Base-by-base conservation (phyloP, 164 flowering plant genomes). In the Taxillus chinensis region DNA sequence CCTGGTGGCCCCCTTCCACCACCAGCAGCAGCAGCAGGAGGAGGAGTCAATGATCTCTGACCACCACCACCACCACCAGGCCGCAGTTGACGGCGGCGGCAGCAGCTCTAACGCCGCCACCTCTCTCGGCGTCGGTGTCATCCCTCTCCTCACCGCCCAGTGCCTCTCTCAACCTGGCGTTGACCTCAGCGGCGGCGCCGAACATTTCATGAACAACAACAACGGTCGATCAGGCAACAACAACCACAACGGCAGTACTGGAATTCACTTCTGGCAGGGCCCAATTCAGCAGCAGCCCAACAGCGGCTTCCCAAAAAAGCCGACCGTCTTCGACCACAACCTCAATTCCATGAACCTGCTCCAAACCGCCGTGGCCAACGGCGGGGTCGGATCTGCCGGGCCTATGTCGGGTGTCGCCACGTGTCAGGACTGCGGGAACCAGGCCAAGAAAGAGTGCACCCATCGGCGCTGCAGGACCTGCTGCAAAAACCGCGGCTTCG, bases 381-480 rank as follows among this genome's bases (percentile, higher is more conserved):
- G 73, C n/a, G 62, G 74, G 11, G 68, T 72, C 10, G 63, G 57
- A 6, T 51, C 69, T 15, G 27, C 65, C 27, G 27, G 27, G 0
- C 41, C 75, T 11, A 38, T 67, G 43, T 60, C 67, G 51, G 67
- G 69, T 13, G 46, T 80, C 8, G 16, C 83, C 0, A 75, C 95
- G 11, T 92, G 97, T 49, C 93, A 88, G 59, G 98, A 90, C 59
- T 92, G 96, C 60, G 96, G 96, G 1, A 92, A 92, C 76, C 98
- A 92, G 67, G 90, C 96, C 3, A 92, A 92, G 82, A 92, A 90
- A 60, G 97, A 92, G 62, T 92, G 98, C 60, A 75, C 74, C 49
- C 89, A 90, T 60, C 59, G 86, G 10, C 71, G 98, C 71, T 92
- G 98, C 63, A 73, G 98, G 67, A 92, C 97, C 15, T 92, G 98